Evolutionary conservation across 345 rosid species (phyloP).

Genomic region (Citrus reticulata): DNA sequence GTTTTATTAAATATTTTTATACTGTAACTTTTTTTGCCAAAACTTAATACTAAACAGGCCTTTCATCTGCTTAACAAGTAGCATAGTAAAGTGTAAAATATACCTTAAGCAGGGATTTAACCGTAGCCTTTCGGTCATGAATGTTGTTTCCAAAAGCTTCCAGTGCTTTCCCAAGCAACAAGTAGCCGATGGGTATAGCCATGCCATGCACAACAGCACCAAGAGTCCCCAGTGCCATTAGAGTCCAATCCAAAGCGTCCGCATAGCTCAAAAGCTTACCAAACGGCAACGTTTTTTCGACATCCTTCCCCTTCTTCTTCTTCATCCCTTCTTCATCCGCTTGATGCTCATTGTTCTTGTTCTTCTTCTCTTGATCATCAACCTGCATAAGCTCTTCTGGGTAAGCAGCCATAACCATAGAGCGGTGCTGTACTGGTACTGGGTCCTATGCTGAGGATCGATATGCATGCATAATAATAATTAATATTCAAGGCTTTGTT

Average conservation of each 20-base stretch:
- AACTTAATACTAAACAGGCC: too few relatives aligned
- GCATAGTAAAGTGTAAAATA: neutral
- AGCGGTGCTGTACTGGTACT: neutral
- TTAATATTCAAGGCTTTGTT: neutral
- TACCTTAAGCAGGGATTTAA: conserved; percentile 41
- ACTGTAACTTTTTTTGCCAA: too few relatives aligned
- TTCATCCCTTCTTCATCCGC: neutral
- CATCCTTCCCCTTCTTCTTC: neutral
- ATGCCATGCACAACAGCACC: conserved; percentile 58
- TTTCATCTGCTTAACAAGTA: too few relatives aligned
- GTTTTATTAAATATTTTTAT: too few relatives aligned
- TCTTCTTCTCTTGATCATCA: neutral
- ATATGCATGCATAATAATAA: neutral
- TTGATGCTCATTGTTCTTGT: neutral
- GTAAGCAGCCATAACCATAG: neutral
- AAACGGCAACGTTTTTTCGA: conserved; percentile 25
- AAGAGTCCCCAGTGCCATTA: conserved; percentile 50
- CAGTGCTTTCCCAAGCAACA: conserved; percentile 58
- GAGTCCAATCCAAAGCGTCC: conserved; percentile 47
- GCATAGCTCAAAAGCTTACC: conserved; percentile 48
- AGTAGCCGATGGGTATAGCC: conserved; percentile 59
- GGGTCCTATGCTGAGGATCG: neutral
- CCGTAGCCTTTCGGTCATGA: conserved; percentile 24
- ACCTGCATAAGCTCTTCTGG: neutral
- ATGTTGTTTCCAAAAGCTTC: conserved; percentile 48